Percentiles rank a stretch among this genome's conserved stretches.
Conservation (phyloP, 345 rosid genomes). For the Gossypium anomalum region DNA sequence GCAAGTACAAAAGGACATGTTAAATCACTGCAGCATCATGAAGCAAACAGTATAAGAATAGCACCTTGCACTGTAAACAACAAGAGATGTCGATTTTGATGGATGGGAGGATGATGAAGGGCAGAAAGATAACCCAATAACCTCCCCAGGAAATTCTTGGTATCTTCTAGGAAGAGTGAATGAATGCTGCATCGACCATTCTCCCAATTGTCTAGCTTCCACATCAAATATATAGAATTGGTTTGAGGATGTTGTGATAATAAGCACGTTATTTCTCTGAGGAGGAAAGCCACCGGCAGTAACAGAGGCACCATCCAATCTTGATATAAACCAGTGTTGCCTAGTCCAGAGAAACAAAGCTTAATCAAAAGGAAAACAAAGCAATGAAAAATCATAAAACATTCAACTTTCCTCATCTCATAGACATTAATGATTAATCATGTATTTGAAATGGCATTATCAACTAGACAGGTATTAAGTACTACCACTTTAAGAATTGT, state of each 20-base stretch:
- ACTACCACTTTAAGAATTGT: neutral
- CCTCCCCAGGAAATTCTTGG: constrained; percentile 96
- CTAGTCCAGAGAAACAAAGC: constrained; percentile 33
- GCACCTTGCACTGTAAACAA: constrained; percentile 88
- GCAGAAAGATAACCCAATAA: constrained; percentile 78
- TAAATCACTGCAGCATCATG: neutral
- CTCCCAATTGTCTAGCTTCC: constrained; percentile 82
- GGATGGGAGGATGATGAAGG: constrained; percentile 59
- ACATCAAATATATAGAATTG: constrained; percentile 87
- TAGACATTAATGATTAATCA: neutral
- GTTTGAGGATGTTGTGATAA: constrained; percentile 74
- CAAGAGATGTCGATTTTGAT: constrained; percentile 48
- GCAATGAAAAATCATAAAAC: neutral
- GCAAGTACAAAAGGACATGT: neutral
- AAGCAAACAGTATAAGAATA: constrained; percentile 2
- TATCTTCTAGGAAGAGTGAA: constrained; percentile 65
- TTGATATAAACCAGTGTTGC: constrained; percentile 95
- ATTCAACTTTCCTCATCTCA: neutral
- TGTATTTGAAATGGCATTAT: neutral
- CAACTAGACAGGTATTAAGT: neutral
- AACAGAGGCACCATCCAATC: constrained; percentile 87
- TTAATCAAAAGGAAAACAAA: constrained; percentile 8
- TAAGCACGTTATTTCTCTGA: constrained; percentile 56
- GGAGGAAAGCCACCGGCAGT: constrained; percentile 92
- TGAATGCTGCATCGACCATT: constrained; percentile 71